Evolutionary conservation across 257 asterid species (phyloP).

Genomic region (Anisodus acutangulus): DNA sequence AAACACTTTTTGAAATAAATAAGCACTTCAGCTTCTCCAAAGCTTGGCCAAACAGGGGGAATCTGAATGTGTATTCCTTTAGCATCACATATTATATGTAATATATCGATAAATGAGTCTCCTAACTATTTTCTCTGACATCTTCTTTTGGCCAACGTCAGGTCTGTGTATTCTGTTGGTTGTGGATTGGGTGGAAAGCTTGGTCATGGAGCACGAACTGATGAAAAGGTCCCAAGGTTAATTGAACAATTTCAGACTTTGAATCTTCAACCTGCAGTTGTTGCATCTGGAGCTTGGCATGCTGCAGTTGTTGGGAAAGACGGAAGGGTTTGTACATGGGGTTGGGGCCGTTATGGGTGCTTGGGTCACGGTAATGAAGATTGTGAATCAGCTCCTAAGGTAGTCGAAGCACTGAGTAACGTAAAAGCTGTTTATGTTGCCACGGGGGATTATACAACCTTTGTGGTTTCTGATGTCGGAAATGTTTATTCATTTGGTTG

Average conservation of each 20-base stretch:
- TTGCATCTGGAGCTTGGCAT: conserved; percentile 99
- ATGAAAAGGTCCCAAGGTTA: conserved; percentile 87
- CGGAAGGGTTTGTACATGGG: conserved; percentile 99
- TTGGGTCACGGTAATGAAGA: conserved; percentile 98
- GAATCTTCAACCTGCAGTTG: conserved; percentile 86
- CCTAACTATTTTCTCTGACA: conserved; percentile 1
- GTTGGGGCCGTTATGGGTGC: conserved; percentile 99
- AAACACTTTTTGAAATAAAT: too few species aligned
- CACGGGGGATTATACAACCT: conserved; percentile 95
- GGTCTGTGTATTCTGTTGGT: conserved; percentile 99
- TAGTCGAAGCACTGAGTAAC: conserved; percentile 76
- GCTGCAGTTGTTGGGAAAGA: conserved; percentile 98
- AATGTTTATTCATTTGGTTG: conserved; percentile 95
- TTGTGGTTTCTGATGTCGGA: conserved; percentile 84
- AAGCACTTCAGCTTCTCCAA: too few species aligned
- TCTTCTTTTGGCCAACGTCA: conserved; percentile 34
- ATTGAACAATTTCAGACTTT: conserved; percentile 73
- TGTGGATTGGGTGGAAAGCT: conserved; percentile 99
- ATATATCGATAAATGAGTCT: background rate
- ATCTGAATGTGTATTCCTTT: background rate
- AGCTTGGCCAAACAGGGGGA: background rate
- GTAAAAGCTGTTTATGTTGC: conserved; percentile 90
- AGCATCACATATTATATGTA: background rate
- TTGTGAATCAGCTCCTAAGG: conserved; percentile 88
- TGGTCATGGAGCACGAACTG: conserved; percentile 84